phyloP scores from a whole-genome alignment of 2,329 filamentous ascomycete species.

The Aspergillus floridensis region DNA sequence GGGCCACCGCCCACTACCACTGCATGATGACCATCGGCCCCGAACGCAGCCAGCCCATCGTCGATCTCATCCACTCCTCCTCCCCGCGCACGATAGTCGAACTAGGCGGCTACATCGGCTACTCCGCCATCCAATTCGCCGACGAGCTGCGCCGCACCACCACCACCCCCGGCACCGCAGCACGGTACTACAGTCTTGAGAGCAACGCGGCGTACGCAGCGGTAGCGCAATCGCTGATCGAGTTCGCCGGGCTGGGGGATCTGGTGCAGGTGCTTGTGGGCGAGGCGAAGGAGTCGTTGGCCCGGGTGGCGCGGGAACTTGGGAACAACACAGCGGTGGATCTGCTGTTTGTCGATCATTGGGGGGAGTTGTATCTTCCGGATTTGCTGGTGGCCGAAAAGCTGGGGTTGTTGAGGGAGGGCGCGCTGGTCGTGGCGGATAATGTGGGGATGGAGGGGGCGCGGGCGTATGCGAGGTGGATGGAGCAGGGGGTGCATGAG shows the following conservation, averaged over 20 bases:
- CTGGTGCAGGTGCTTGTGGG: not conserved
- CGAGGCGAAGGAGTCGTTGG: not conserved
- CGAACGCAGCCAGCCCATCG: constrained; percentile 68
- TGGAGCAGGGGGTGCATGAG: no score
- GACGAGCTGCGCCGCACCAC: constrained; percentile 54
- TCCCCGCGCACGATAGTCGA: constrained; percentile 69
- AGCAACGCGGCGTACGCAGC: not conserved
- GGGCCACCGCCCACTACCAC: constrained; percentile 61
- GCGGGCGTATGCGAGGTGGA: no score
- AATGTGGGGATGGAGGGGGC: no score
- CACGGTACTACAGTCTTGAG: not conserved
- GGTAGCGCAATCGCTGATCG: not conserved
- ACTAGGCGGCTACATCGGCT: constrained; percentile 76
- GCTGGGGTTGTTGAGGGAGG: no score
- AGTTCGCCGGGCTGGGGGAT: not conserved
- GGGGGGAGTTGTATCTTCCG: no score
- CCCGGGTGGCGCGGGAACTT: not conserved
- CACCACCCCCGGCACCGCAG: not conserved
- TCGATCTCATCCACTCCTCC: constrained; percentile 60
- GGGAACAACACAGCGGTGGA: no score
- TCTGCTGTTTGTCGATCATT: not conserved
- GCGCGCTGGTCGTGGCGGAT: no score
- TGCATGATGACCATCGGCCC: constrained; percentile 72
- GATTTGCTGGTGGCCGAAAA: no score
- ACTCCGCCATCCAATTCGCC: constrained; percentile 72